Conservation (phyloP, 345 rosid genomes). For the Citrus trifoliata region DNA sequence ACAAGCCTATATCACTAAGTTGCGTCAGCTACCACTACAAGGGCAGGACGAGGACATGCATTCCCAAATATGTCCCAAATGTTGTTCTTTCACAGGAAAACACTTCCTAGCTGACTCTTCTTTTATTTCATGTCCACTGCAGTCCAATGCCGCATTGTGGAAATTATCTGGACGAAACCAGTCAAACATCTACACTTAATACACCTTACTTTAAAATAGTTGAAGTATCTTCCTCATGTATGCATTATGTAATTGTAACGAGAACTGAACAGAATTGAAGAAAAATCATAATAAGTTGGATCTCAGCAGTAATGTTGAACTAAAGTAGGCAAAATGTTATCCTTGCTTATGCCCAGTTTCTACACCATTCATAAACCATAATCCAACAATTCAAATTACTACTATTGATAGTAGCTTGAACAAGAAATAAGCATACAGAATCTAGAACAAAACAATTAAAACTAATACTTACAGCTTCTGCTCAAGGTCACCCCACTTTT, state of each 20-base stretch:
- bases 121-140: not conserved
- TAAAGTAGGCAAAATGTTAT: not conserved
- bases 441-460: not conserved
- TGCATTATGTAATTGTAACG: not conserved
- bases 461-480: constrained; percentile 31
- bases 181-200: not conserved
- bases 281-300: not conserved
- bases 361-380: not conserved
- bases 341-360: not conserved
- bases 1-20: not conserved
- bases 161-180: not conserved
- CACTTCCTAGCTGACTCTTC: not conserved
- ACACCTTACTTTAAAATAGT: too few species aligned
- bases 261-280: not conserved
- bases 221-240: not conserved
- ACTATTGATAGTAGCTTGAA: not conserved
- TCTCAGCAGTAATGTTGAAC: not conserved
- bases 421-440: not conserved
- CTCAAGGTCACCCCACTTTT: constrained; percentile 37
- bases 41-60: not conserved
- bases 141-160: not conserved
- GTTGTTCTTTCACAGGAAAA: not conserved
- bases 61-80: too few species aligned
- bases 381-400: not conserved
- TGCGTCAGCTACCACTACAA: not conserved